Evolutionary conservation across 2,329 filamentous ascomycete genomes (phyloP), one percentile per base, ranked within the genome.

Genomic region (Cadophora luteo-olivacea): DNA sequence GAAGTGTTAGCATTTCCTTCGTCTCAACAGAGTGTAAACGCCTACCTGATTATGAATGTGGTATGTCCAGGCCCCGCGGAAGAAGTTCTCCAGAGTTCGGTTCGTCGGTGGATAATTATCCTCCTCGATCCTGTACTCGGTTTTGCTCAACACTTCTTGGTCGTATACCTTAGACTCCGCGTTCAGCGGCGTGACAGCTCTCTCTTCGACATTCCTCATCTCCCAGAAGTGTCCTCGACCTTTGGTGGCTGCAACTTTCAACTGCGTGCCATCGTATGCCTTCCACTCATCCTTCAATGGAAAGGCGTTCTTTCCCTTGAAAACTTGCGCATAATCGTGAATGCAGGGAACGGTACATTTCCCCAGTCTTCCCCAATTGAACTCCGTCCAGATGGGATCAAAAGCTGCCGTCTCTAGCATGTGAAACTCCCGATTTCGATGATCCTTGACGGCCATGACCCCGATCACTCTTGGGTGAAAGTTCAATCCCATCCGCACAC

Each of bases 351-450:
- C 81, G 0, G 85, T 85, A 74, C 85, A 87, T 48, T 80, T 78
- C 1, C 83, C 84, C 71, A 85, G 80, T 54, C 83, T 80, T 45
- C 82, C 84, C 81, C 82, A 85, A 72, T 86, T 85, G 75, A 86
- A 86, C 70, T 86, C 84, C 0, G 84, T 84, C 85, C 85, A 87
- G 72, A 87, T 85, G 0, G 85, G 85, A 71, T 87, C 85, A 66
- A 87, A 86, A 4, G 84, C 82, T 5, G 82, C 85, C 0, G 84
- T 86, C 74, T 87, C 85, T n/a, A 87, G 80, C 85, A 86, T 87
- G 11, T 83, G 79, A 64, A 86, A 83, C 67, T 87, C 84, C 4
- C 82, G 80, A 66, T 85, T 84, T 58, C 84, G 80, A 3, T 81
- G 81, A 68, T 87, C 85, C 72, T 86, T 86, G 78, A 84, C 85